Conservation (phyloP, 1,284 basidiomycete species). For the Fomitopsis palustris region DNA sequence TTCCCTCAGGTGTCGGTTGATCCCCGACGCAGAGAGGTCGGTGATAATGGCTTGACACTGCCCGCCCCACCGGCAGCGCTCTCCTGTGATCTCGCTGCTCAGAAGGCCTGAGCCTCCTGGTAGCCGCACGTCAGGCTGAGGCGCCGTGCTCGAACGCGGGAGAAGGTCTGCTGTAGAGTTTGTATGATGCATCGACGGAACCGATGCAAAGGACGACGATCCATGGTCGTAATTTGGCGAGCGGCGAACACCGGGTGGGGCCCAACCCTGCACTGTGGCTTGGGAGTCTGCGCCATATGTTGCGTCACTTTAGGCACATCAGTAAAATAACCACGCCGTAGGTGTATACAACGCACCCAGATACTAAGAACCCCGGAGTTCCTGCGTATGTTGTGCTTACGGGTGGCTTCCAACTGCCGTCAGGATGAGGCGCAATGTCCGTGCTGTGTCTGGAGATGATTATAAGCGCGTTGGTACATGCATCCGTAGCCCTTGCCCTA, state of each 20-base stretch:
- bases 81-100: not conserved
- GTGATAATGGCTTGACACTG: not conserved
- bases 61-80: not conserved
- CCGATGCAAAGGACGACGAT: not conserved
- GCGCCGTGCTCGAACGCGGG: not conserved
- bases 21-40: not conserved
- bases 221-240: not conserved
- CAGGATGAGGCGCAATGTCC: not conserved
- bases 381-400: not conserved
- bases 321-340: not conserved
- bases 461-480: not conserved
- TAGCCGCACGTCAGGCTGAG: not conserved
- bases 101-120: not conserved
- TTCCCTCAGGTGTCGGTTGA: slow-evolving; percentile 2
- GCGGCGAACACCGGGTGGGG: not conserved
- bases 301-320: not conserved
- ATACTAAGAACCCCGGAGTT: not conserved
- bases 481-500: not conserved
- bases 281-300: not conserved
- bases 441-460: not conserved
- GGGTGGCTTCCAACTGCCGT: not conserved
- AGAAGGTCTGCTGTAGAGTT: not conserved
- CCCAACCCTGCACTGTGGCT: not conserved
- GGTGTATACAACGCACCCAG: not conserved
- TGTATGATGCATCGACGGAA: not conserved